Percentiles rank a stretch among this genome's conserved stretches.
Evolutionary conservation across 202 grass and related monocot genomes (phyloP).

Genomic region (Panicum hallii): DNA sequence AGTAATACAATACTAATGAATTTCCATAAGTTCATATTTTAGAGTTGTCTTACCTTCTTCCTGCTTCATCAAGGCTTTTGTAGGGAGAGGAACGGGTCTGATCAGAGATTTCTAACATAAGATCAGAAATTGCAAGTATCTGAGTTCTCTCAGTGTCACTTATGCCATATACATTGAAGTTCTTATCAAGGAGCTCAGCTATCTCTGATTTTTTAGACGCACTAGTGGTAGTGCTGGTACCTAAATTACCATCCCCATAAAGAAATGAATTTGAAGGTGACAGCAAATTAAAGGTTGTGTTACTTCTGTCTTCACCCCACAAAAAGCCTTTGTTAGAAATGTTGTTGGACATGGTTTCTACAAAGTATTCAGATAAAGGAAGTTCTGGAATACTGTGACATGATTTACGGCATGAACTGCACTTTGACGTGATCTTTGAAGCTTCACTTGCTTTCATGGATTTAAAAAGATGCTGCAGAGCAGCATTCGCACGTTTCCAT

Average conservation of each 20-base stretch:
- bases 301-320: constrained; percentile 73
- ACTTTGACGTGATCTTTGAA: constrained; percentile 28
- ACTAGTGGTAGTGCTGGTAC: constrained; percentile 41
- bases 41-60: constrained; percentile 65
- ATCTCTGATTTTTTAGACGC: constrained; percentile 59
- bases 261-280: constrained; percentile 57
- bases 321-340: constrained; percentile 66
- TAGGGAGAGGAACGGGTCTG: constrained; percentile 71
- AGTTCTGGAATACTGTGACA: constrained; percentile 58
- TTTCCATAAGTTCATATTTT: constrained; percentile 27
- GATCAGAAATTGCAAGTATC: constrained; percentile 82
- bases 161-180: constrained; percentile 50
- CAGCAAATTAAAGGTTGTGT: constrained; percentile 53
- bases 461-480: constrained; percentile 77
- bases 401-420: constrained; percentile 54
- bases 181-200: constrained; percentile 65
- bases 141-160: constrained; percentile 68
- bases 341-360: constrained; percentile 45
- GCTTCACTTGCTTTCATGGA: constrained; percentile 60
- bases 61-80: constrained; percentile 90
- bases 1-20: constrained; percentile 26
- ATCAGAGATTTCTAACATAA: constrained; percentile 85
- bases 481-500: constrained; percentile 74
- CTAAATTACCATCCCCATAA: constrained; percentile 48
- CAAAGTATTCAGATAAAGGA: constrained; percentile 71